A percentile compares a stretch with the other conserved stretches of the same genome.
phyloP scores from a whole-genome alignment of 2,329 filamentous ascomycete species.

The Neofusicoccum parvum region DNA sequence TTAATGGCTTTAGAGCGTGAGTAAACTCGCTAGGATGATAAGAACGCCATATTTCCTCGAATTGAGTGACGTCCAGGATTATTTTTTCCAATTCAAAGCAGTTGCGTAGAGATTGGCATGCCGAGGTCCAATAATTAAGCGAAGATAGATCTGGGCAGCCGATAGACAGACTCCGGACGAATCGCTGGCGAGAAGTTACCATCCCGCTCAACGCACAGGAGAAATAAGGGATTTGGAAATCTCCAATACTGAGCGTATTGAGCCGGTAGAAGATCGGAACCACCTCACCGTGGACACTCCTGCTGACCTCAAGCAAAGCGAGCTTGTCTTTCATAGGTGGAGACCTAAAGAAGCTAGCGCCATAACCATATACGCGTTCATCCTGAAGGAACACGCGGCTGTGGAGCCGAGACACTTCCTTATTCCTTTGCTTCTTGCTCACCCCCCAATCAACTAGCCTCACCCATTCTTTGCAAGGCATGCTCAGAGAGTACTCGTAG shows the following conservation, averaged over 20 bases:
- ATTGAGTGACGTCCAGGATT: neutral
- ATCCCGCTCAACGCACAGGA: neutral
- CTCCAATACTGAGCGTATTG: neutral
- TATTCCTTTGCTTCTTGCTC: too few relatives aligned
- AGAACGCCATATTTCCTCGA: neutral
- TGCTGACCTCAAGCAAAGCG: neutral
- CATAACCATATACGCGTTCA: neutral
- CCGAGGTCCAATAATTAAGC: too few relatives aligned
- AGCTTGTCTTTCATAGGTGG: neutral
- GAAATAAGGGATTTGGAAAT: too few relatives aligned
- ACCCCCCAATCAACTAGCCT: fast-evolving
- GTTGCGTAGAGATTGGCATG: neutral
- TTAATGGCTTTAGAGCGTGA: neutral
- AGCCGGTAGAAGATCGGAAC: neutral
- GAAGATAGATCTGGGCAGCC: too few relatives aligned
- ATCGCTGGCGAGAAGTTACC: neutral
- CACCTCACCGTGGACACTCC: neutral
- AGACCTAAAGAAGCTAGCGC: neutral
- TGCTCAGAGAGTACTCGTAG: neutral
- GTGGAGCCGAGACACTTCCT: neutral
- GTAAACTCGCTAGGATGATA: too few relatives aligned
- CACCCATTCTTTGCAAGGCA: neutral
- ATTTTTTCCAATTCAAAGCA: neutral
- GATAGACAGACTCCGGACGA: neutral
- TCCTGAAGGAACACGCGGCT: neutral